A percentile compares a stretch with the other conserved stretches of the same genome.
Conservation (phyloP, 169 alveolate genomes). For the Plasmodium sp. region DNA sequence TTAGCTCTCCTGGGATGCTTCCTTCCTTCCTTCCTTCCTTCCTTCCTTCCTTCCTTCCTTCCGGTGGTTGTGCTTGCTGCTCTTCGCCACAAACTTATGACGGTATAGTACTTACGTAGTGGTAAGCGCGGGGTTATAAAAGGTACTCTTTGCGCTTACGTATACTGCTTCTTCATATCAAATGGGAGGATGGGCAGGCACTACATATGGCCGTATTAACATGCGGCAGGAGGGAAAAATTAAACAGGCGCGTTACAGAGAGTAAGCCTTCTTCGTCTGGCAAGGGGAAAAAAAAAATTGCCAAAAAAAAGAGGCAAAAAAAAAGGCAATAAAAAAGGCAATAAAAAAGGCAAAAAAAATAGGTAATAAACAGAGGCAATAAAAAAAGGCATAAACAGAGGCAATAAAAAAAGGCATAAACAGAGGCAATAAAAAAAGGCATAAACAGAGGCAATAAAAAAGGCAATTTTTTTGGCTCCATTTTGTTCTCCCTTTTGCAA, state of each 20-base stretch:
- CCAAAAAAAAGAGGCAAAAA: background rate
- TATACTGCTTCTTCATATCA: background rate
- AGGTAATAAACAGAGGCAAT: too few species aligned
- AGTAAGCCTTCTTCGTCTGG: background rate
- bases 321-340: background rate
- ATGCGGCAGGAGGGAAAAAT: background rate
- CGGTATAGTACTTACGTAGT: background rate
- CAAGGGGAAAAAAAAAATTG: background rate
- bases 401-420: background rate
- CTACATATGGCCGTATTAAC: background rate
- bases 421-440: background rate
- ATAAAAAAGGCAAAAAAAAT: background rate
- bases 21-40: background rate
- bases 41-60: background rate
- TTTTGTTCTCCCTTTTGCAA: background rate
- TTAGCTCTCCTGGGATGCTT: background rate
- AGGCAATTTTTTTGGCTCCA: background rate
- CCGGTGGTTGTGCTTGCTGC: background rate
- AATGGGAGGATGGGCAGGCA: background rate
- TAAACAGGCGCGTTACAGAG: background rate
- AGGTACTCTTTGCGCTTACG: background rate
- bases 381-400: background rate
- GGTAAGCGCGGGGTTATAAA: background rate
- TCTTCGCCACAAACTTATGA: background rate
- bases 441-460: too few species aligned